Base-by-base conservation (phyloP, 305 asterid species). In the Fraxinus platypoda region DNA sequence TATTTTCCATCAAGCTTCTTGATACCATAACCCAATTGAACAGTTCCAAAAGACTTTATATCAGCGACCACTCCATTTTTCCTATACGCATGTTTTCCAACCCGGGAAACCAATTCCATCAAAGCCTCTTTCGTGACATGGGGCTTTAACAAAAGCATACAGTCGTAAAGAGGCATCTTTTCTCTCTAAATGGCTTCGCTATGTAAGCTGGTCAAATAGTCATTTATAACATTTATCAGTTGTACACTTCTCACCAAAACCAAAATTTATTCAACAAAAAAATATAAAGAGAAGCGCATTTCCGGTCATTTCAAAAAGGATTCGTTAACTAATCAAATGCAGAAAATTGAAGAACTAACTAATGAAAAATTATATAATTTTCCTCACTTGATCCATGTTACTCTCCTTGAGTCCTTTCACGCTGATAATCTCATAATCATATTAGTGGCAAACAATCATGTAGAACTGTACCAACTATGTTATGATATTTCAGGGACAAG, bases 161-260 rank as follows among this genome's bases (percentile, higher is more conserved):
- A 95, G 78, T 95, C 99, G 83, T 95, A 94, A 31, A 94, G 98
- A 49, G 99, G 98, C 99, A 94, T 95, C 80, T 80, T 88, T 77
- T 31, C 62, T 66, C 78, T 78, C 85, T 38, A 85, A 78, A 66
- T 64, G 64, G 7, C 19, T 64, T 76, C 54, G 79, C 37, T 37
- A 19, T 85, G 75, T 76, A 54, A 78, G 62, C 82, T 80, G 75
- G 4, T 35, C 33, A 81, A 70, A 70, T 11, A 76, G 13, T 31
- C 25, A 30, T 52, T 62, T n/a, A 82, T 78, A 80, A 43, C 33
- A 17, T 35, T 30, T 54, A 81, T 79, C 41, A 84, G 83, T 57
- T 17, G 59, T 25, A 33, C 11, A 30, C 17, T 26, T 78, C 81
- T 77, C n/a, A 11, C 9, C 3, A 26, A 15, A 25, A 31, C 43